Conservation (phyloP, 2,329 filamentous ascomycete genomes). For the Dothistroma pini region DNA sequence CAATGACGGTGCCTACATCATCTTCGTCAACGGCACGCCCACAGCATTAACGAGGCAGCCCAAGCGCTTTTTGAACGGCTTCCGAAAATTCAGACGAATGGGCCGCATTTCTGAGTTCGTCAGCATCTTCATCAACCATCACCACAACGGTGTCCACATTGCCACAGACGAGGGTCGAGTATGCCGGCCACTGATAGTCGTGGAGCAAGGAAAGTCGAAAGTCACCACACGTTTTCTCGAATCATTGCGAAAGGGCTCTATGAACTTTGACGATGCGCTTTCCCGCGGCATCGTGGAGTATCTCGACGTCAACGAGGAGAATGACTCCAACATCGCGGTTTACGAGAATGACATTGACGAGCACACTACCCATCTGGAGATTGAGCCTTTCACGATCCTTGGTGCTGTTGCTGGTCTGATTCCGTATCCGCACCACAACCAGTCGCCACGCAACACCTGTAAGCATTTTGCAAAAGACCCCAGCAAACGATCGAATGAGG, state of each 20-base stretch:
- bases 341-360: conserved; percentile 80
- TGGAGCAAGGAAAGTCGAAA: conserved; percentile 80
- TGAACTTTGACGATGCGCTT: conserved; percentile 91
- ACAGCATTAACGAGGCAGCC: conserved; percentile 82
- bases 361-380: conserved; percentile 89
- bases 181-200: conserved; percentile 91
- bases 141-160: conserved; percentile 47
- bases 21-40: conserved; percentile 94
- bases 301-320: conserved; percentile 96
- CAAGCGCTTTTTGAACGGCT: conserved; percentile 78
- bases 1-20: conserved; percentile 74
- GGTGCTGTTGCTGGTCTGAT: conserved; percentile 95
- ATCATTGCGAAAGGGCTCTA: conserved; percentile 74
- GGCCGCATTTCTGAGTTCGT: conserved; percentile 95
- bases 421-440: conserved; percentile 97
- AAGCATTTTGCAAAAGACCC: conserved; percentile 44
- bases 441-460: conserved; percentile 98
- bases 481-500: too few relatives aligned
- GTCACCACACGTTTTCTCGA: conserved; percentile 75
- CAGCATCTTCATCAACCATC: conserved; percentile 39
- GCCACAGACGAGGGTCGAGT: conserved; percentile 97
- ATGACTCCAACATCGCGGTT: conserved; percentile 88
- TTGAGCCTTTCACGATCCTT: conserved; percentile 95
- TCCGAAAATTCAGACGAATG: conserved; percentile 80
- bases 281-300: conserved; percentile 90